These are phyloP conservation scores for Lactarius psammicola DNA, from an alignment of 768 basidiomycete species.

Conservation along the genomic window DNA sequence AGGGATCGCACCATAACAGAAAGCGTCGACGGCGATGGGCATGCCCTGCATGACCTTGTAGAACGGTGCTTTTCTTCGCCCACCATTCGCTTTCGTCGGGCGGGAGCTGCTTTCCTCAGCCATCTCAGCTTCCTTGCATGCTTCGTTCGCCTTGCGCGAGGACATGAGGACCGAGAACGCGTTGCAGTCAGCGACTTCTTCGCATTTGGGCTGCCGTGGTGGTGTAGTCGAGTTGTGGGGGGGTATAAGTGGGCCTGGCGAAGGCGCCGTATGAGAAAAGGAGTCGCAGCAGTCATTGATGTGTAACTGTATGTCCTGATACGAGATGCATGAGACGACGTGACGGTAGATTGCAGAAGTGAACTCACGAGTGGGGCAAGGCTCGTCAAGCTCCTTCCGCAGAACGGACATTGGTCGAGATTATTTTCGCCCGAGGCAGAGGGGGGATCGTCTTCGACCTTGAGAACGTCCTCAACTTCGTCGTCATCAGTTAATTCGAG, in stretches of 20 bases:
- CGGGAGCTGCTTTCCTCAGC: constrained; percentile 50
- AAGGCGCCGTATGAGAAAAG: constrained; percentile 19
- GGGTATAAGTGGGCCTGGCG: constrained; percentile 6
- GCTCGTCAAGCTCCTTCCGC: constrained; percentile 34
- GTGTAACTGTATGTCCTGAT: constrained; percentile 51
- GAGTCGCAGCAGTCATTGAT: constrained; percentile 57
- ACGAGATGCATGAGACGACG: neutral
- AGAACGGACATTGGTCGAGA: constrained; percentile 36
- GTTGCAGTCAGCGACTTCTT: constrained; percentile 35
- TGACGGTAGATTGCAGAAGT: constrained; percentile 19
- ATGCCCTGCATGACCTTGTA: constrained; percentile 96
- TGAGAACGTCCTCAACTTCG: constrained; percentile 33
- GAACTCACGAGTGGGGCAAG: constrained; percentile 34
- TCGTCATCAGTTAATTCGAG: constrained; percentile 32
- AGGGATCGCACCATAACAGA: constrained; percentile 90
- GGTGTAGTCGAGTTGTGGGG: constrained; percentile 26
- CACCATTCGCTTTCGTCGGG: constrained; percentile 46
- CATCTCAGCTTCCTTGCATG: constrained; percentile 78
- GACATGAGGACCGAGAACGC: constrained; percentile 87
- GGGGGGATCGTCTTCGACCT: constrained; percentile 29
- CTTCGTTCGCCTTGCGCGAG: constrained; percentile 74
- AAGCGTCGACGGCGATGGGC: constrained; percentile 98
- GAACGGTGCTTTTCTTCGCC: constrained; percentile 81
- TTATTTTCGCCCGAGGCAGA: neutral
- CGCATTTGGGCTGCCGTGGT: constrained; percentile 20